Base-by-base conservation (phyloP, 2,329 filamentous ascomycete genomes). In the Penicillium sp. region DNA sequence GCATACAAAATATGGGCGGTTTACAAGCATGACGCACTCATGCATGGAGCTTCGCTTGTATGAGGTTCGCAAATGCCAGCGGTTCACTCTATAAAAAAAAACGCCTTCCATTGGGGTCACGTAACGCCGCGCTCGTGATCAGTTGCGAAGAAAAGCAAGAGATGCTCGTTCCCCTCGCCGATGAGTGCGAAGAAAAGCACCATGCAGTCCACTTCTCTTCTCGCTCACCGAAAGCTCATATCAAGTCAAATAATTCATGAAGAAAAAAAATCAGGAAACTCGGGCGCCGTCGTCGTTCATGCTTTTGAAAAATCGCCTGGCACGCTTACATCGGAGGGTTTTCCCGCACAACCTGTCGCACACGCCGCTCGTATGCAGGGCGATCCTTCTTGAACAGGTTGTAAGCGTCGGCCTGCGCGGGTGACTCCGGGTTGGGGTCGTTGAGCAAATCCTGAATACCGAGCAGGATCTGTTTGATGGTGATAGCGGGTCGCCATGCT, bases 401-500 rank as follows among this genome's bases (percentile, higher is more conserved):
- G 81, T 98, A 99, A 0, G 95, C 96, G 69, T 99, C 95, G 2
- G 95, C 94, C 78, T 99, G 95, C 0, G 95, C 95, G 0, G 95
- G 95, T 1, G 93, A 97, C 54, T 99, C 95, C 3, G 94, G 95
- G 75, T 99, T 99, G 16, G 96, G 95, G 71, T 97, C 94, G 76
- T 99, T 90, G 43, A 99, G 87, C 1, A 99, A 86, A 71, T 96
- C 94, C 78, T 99, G 95, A 60, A 99, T 96, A 52, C 95, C 95
- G 1, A 98, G 85, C 6, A 98, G 85, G 65, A 99, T 98, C 79
- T 98, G 93, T 80, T 97, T 98, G 76, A 99, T 92, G 0, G 95
- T 99, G 73, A 99, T 99, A 6, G 95, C 94, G 0, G 95, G 96
- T 78, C 96, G 96, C 95, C 96, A 99, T 6, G 91, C 93, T 76